Base-by-base conservation (phyloP, 2,329 filamentous ascomycete genomes). In the Escovopsis sp. region DNA sequence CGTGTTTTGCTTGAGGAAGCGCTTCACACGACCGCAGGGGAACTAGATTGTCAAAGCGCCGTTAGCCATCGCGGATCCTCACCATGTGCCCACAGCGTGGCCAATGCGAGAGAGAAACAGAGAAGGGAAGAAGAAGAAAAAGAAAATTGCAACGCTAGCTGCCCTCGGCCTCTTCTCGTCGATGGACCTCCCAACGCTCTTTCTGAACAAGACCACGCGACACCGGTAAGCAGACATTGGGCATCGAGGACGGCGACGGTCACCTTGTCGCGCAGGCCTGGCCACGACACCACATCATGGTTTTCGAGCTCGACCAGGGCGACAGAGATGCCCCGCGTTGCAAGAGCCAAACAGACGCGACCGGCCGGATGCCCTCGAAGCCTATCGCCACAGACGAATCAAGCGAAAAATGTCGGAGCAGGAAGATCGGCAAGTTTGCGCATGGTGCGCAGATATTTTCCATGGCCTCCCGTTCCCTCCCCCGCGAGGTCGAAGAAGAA, bases 11-110 rank as follows among this genome's bases (percentile, higher is more conserved):
- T 96, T 95, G 62, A 98, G 75, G 72, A 96, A 96, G 71, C 91
- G 88, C 83, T 98, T 98, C 68, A 98, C 91, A 82, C 91, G 91
- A 69, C 91, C 91, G 64, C 91, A 98, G 48, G 91, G 91, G 65
- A 98, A 98, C 91, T 98, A 61, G 46, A 51, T 12, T 38, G 12
- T 33, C 37, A 37, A 30, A 36, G 9, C 4, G 15, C 18, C 34
- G 38, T 45, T 39, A 45, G 44, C 4, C 11, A 40, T 40, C 12
- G 26, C 18, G 12, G 23, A 18, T 19, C 15, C 18, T 23, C 41
- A 12, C 11, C 23, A 6, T 12, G 3, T 6, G 37, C 30, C 35
- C 26, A 18, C n/a, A 15, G 18, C 28, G 6, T 30, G 28, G 28
- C 28, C 28, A 10, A 10, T 30, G 28, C 6, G 3, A 10, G 28